These are phyloP conservation scores for Aureobasidium sp. DNA, from an alignment of 2,329 filamentous ascomycete genomes.

Conservation along the genomic window DNA sequence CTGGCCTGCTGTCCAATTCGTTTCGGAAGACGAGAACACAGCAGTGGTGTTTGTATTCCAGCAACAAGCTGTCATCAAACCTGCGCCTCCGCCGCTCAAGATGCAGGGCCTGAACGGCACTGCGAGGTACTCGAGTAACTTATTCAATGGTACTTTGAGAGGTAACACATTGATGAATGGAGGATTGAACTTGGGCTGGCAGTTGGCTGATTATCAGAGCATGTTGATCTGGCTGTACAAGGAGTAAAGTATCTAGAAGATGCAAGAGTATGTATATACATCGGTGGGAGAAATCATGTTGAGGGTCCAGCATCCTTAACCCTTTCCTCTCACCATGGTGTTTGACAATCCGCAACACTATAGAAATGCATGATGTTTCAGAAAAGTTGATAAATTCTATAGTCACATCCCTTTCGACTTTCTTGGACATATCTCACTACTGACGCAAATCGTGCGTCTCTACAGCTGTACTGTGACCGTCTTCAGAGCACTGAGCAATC, in stretches of 20 bases:
- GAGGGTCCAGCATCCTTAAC: too few species aligned
- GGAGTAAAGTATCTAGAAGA: slow-evolving; percentile 25
- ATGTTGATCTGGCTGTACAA: slow-evolving; percentile 48
- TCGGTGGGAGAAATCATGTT: too few species aligned
- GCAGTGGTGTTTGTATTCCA: slow-evolving; percentile 56
- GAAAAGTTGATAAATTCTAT: too few species aligned
- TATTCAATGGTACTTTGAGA: slow-evolving; percentile 45
- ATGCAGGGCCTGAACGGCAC: slow-evolving; percentile 49
- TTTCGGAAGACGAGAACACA: slow-evolving; percentile 42
- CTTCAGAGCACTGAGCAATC: too few species aligned
- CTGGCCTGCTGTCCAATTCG: slow-evolving; percentile 54
- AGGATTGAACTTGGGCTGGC: slow-evolving; percentile 48
- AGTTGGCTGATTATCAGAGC: slow-evolving; percentile 47
- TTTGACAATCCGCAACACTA: too few species aligned
- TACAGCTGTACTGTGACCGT: too few species aligned
- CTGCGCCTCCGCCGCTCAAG: slow-evolving; percentile 45
- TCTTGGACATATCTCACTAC: too few species aligned
- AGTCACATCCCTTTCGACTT: too few species aligned
- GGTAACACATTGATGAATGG: slow-evolving; percentile 56
- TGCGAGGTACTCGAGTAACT: slow-evolving; percentile 45
- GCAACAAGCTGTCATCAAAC: slow-evolving; percentile 45
- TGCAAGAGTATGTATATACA: too few species aligned
- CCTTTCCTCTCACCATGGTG: too few species aligned
- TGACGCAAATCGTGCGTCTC: too few species aligned
- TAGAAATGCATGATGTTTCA: too few species aligned